Evolutionary conservation across 306 rosid species (phyloP).

Genomic region (Canavalia ensiformis): DNA sequence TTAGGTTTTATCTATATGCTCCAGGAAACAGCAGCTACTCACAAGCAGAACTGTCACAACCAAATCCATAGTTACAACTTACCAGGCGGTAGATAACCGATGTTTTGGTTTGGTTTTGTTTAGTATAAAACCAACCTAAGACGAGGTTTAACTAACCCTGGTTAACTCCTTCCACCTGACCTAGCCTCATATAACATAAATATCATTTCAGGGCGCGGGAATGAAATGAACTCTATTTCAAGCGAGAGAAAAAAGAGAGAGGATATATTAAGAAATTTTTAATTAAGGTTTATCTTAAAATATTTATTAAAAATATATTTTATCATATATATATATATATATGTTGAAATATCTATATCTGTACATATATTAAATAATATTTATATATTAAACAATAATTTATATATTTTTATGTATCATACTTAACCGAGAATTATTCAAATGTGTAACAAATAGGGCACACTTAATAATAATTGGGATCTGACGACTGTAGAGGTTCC

Average conservation of each 20-base stretch:
- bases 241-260: neutral
- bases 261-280: neutral
- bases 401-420: neutral
- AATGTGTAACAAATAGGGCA: neutral
- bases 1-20: neutral
- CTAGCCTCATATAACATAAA: no score
- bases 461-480: slow-evolving; percentile 29
- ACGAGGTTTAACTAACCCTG: slow-evolving; percentile 52
- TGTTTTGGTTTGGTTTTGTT: neutral
- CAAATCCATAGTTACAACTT: neutral
- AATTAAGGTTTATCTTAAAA: neutral
- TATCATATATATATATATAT: no score
- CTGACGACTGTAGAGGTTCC: slow-evolving; percentile 60
- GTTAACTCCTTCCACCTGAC: slow-evolving; percentile 38
- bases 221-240: slow-evolving; percentile 8
- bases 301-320: neutral
- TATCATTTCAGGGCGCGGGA: slow-evolving; percentile 40
- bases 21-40: neutral
- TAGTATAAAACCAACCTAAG: no score
- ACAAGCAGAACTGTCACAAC: neutral
- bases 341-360: no score
- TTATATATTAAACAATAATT: neutral
- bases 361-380: no score
- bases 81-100: neutral
- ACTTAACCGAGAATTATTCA: neutral